Evolutionary conservation across 345 rosid species (phyloP), one percentile per base, ranked within the genome.

Genomic region (Boechera retrofracta): DNA sequence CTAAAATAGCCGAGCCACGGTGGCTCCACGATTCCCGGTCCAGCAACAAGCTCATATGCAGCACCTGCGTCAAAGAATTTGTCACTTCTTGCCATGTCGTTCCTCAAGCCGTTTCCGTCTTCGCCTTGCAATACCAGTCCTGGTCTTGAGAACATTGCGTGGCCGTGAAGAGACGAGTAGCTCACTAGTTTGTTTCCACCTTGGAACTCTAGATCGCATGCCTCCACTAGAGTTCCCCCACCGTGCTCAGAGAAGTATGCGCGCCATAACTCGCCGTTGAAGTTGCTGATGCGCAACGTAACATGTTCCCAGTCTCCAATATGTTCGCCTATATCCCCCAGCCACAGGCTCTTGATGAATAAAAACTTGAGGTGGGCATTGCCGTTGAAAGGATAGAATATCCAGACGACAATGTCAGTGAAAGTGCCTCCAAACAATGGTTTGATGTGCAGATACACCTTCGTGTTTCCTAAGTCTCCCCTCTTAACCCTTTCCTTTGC

Each of bases 291-390:
- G 77, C 98, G 85, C 21, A 94, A 66, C n/a, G 97, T 87, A 53
- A 94, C 64, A 49, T 91, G 97, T 83, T 94, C 98, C 98, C 97
- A 94, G 5, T 94, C 97, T 1, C 98, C 97, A 7, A 91, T 74
- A 58, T 93, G 98, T 55, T 89, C 84, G 6, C 97, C 98, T 36
- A 93, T 75, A 66, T 66, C 83, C 44, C 93, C 92, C 38, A 91
- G 15, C 1, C 83, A 53, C 7, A 88, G 45, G 11, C 78, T 72
- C 70, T 69, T 69, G 69, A 94, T 36, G 71, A 87, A 63, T 55
- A 79, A 82, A 6, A 91, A 77, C 65, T 94, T 89, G 13, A 87
- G 92, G 76, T 66, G 89, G 1, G 87, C 89, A 0, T 94, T 84
- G 3, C 98, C 97, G 28, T 94, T 91, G 73, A 88, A 94, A 36